phyloP scores from a whole-genome alignment of 148 eudicot genomes.

The Amaranthus hypochondriacus region DNA sequence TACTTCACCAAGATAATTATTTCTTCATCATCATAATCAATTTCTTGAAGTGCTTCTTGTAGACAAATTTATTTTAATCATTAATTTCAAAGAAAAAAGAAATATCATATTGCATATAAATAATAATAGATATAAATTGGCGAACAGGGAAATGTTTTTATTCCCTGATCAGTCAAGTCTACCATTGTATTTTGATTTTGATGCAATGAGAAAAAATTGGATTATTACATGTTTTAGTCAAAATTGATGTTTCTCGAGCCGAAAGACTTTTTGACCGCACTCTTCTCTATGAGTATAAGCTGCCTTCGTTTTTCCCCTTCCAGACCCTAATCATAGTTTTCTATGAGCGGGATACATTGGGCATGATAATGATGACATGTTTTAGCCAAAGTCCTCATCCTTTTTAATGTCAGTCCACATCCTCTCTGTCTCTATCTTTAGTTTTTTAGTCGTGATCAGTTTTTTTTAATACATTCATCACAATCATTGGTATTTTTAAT shows the following conservation, averaged over 20 bases:
- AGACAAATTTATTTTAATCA: not conserved
- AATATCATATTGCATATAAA: not conserved
- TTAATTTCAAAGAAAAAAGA: no score
- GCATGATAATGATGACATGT: no score
- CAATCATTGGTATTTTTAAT: no score
- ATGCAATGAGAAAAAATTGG: not conserved
- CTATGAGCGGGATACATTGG: no score
- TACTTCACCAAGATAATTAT: conserved; percentile 42
- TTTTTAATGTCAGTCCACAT: not conserved
- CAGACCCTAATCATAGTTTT: no score
- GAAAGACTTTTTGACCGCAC: no score
- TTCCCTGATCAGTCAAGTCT: not conserved
- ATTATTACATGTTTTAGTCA: not conserved
- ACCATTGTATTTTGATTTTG: not conserved
- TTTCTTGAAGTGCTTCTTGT: conserved; percentile 57
- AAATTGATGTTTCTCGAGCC: no score
- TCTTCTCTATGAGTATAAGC: no score
- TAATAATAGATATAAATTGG: not conserved
- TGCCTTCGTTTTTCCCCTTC: no score
- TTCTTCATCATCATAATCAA: conserved; percentile 43
- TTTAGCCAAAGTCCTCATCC: not conserved
- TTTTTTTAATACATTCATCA: no score
- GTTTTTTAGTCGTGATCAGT: no score
- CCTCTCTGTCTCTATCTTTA: no score
- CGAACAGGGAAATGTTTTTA: not conserved